Evolutionary conservation across 371 early-diverging fungal genomes (phyloP).

Genomic region (Lichtheimia ornata): DNA sequence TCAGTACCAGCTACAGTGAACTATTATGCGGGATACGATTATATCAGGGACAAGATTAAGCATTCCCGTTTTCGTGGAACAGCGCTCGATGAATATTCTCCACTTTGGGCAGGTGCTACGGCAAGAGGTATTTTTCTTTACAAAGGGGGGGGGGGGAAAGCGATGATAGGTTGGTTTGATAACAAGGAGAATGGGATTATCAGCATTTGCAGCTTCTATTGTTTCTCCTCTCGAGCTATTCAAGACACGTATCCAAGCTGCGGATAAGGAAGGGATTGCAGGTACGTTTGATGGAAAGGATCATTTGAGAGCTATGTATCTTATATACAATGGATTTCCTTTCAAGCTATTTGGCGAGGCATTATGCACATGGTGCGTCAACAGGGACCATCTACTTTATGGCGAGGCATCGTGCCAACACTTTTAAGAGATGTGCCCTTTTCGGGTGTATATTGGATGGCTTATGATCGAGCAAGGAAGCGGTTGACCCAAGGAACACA

Average conservation of each 20-base stretch:
- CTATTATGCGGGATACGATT: constrained; percentile 95
- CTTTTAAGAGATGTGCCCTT: constrained; percentile 53
- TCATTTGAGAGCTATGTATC: no score
- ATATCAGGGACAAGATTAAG: constrained; percentile 59
- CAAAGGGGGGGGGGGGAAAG: no score
- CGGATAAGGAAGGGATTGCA: constrained; percentile 48
- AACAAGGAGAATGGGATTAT: no score
- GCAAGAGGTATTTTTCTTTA: constrained; percentile 70
- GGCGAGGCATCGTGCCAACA: constrained; percentile 62
- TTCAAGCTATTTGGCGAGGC: constrained; percentile 56
- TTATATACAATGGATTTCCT: no score
- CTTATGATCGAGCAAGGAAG: constrained; percentile 75
- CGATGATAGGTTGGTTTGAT: no score
- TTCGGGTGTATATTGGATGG: constrained; percentile 89
- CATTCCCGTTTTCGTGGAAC: constrained; percentile 27
- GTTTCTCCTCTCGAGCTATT: constrained; percentile 93
- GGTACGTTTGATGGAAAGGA: constrained; percentile 13
- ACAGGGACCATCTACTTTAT: constrained; percentile 74
- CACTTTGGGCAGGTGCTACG: constrained; percentile 81
- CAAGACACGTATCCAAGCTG: constrained; percentile 88
- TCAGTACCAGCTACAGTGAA: constrained; percentile 91
- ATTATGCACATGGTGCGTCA: constrained; percentile 65
- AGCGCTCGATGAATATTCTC: constrained; percentile 45
- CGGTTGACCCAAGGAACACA: constrained; percentile 4
- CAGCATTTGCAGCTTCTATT: constrained; percentile 75